These are phyloP conservation scores for Sphaerobolus stellatus DNA, from an alignment of 1,284 basidiomycete genomes.

Conservation along the genomic window DNA sequence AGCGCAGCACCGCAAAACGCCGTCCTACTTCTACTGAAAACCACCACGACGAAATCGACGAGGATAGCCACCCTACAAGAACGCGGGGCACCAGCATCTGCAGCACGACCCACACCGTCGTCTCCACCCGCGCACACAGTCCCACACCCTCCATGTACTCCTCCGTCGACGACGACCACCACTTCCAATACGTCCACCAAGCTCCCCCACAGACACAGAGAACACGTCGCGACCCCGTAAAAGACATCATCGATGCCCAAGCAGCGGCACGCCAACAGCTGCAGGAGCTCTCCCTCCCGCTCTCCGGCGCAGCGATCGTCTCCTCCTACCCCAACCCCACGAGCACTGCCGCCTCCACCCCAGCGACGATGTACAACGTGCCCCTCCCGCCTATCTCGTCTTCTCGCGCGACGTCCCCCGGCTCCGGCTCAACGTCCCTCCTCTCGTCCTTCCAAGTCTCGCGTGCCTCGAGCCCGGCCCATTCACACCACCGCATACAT, in stretches of 20 bases:
- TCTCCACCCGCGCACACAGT: not conserved
- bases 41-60: too few relatives aligned
- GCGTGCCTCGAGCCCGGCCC: not conserved
- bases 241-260: slow-evolving; percentile 6
- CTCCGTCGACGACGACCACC: not conserved
- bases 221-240: slow-evolving; percentile 2
- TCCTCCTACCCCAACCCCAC: slow-evolving; percentile 12
- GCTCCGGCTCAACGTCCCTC: not conserved
- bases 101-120: not conserved
- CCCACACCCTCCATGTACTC: not conserved
- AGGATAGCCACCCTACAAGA: not conserved
- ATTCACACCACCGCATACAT: not conserved
- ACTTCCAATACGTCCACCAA: too few relatives aligned
- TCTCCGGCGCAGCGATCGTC: slow-evolving; percentile 10
- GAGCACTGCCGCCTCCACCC: slow-evolving; percentile 16
- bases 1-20: slow-evolving; percentile 71
- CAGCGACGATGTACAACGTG: not conserved
- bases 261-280: not conserved
- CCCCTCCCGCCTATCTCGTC: not conserved
- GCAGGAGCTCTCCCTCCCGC: not conserved
- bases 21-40: slow-evolving; percentile 25
- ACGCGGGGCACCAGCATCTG: not conserved
- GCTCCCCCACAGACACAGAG: not conserved
- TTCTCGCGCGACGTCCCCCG: not conserved
- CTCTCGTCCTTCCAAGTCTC: slow-evolving; percentile 2